Percentiles rank a stretch among this genome's conserved stretches.
These are phyloP conservation scores for Fusarium sp. DNA, from an alignment of 2,329 filamentous ascomycete species.

Conservation along the genomic window DNA sequence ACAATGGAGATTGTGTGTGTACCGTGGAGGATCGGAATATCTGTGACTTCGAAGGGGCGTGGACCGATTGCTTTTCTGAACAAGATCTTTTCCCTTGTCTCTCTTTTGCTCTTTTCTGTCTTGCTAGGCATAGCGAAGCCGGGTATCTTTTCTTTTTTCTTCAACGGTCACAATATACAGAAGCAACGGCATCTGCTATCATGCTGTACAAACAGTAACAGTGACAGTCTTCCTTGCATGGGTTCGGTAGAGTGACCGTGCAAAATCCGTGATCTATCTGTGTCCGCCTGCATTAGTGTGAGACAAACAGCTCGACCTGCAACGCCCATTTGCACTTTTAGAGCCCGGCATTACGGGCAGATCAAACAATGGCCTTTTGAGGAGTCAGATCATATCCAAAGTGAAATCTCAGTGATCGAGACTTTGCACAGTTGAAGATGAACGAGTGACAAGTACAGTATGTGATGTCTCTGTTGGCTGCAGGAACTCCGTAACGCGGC, in stretches of 20 bases:
- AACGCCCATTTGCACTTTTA: neutral
- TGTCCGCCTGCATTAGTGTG: slow-evolving; percentile 15
- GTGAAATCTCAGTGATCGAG: neutral
- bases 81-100: neutral
- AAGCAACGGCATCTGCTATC: neutral
- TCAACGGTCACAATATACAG: neutral
- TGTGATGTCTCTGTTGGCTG: neutral
- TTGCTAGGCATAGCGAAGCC: neutral
- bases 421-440: neutral
- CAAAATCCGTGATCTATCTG: neutral
- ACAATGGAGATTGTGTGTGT: neutral
- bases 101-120: slow-evolving; percentile 4
- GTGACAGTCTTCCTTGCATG: neutral
- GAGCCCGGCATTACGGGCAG: neutral
- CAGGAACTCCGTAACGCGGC: neutral
- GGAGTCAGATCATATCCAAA: neutral
- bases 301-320: neutral
- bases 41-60: neutral
- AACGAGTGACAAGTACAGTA: neutral
- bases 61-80: neutral
- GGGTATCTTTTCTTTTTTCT: neutral
- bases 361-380: neutral
- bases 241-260: neutral
- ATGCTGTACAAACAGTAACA: neutral
- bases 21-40: neutral